Percentiles rank a stretch among this genome's conserved stretches.
Evolutionary conservation across 345 rosid species (phyloP).

Genomic region (Acer campestre): DNA sequence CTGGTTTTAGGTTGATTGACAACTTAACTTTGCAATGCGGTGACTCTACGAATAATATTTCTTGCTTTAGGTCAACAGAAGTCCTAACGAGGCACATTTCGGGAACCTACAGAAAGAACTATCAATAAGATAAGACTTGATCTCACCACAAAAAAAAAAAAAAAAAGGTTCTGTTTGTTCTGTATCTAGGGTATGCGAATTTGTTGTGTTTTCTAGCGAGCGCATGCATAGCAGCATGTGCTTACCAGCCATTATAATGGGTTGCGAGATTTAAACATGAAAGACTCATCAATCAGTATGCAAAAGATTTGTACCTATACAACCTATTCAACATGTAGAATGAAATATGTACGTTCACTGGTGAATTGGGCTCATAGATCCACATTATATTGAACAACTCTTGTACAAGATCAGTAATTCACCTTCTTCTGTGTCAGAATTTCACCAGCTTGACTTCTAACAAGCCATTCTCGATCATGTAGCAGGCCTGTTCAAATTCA

Average conservation of each 20-base stretch:
- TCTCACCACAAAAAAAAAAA: background rate
- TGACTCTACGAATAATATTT: conserved; percentile 59
- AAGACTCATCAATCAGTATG: background rate
- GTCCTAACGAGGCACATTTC: conserved; percentile 79
- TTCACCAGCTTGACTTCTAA: conserved; percentile 75
- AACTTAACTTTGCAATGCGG: conserved; percentile 59
- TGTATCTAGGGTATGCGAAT: background rate
- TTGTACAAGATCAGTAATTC: conserved; percentile 18
- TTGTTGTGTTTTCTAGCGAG: background rate
- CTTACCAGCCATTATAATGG: background rate
- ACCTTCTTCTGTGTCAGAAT: conserved; percentile 92
- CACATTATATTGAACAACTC: background rate
- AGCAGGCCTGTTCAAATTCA: conserved; percentile 54
- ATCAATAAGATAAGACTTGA: conserved; percentile 18
- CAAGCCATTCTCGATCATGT: conserved; percentile 94
- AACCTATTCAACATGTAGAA: background rate
- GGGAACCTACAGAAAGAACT: conserved; percentile 67
- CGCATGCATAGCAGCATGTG: background rate
- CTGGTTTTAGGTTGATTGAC: conserved; percentile 56
- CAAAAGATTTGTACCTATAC: background rate
- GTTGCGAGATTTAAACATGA: background rate
- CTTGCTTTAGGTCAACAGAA: conserved; percentile 62
- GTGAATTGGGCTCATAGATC: background rate
- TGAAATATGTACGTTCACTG: background rate
- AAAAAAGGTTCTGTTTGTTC: background rate